A percentile compares a stretch with the other conserved stretches of the same genome.
These are phyloP conservation scores for Alnus rubra DNA, from an alignment of 306 rosid species.

Conservation along the genomic window DNA sequence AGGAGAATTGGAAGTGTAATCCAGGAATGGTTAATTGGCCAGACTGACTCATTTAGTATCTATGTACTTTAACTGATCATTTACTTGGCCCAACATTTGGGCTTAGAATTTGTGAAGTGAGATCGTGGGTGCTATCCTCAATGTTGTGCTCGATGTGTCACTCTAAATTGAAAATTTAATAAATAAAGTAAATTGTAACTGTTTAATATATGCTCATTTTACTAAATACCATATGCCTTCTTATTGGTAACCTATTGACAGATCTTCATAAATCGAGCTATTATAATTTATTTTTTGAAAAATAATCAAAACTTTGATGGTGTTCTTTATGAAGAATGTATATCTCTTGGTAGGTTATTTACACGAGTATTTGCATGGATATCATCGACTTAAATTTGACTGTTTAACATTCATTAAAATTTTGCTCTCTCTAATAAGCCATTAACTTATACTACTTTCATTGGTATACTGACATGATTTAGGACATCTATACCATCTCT, in stretches of 20 bases:
- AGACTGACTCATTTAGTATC: neutral
- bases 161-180: neutral
- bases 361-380: neutral
- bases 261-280: neutral
- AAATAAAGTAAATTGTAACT: neutral
- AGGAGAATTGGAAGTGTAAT: neutral
- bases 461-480: slow-evolving; percentile 29
- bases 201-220: neutral
- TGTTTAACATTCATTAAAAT: neutral
- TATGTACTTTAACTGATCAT: neutral
- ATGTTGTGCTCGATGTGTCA: neutral
- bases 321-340: neutral
- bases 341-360: neutral
- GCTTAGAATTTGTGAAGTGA: neutral
- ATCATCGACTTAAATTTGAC: neutral
- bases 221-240: neutral
- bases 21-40: neutral
- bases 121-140: neutral
- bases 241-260: neutral
- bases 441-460: neutral
- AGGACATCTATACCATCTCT: slow-evolving; percentile 32
- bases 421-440: neutral
- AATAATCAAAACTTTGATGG: neutral
- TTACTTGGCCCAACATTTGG: neutral
- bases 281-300: neutral